A percentile compares a stretch with the other conserved stretches of the same genome.
Evolutionary conservation across 768 basidiomycete species (phyloP).

Genomic region (Phylloporus sp.): DNA sequence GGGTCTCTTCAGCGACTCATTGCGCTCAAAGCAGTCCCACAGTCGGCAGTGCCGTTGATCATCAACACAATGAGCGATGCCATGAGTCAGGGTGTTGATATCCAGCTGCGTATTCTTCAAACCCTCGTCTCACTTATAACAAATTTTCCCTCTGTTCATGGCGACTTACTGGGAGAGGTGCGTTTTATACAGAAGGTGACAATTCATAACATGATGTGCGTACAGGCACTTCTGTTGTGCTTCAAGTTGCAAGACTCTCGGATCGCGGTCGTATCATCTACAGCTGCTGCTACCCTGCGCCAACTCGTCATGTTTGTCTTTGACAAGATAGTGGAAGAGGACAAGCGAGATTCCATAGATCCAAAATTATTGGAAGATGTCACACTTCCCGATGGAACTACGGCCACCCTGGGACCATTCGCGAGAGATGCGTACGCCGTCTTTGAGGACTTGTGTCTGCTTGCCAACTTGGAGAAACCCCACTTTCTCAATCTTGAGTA

Average conservation of each 20-base stretch:
- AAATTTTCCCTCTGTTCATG: conserved; percentile 80
- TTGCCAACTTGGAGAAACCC: conserved; percentile 79
- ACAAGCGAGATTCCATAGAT: conserved; percentile 39
- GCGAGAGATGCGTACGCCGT: conserved; percentile 83
- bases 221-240: conserved; percentile 83
- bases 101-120: conserved; percentile 91
- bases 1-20: conserved; percentile 91
- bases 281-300: conserved; percentile 92
- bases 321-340: conserved; percentile 87
- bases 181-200: conserved; percentile 21
- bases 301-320: conserved; percentile 98
- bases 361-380: conserved; percentile 34
- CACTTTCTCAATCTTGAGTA: conserved; percentile 77
- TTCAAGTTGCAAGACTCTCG: conserved; percentile 95
- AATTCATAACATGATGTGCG: neutral
- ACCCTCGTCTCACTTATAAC: conserved; percentile 89
- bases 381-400: conserved; percentile 64
- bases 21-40: conserved; percentile 78
- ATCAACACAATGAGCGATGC: conserved; percentile 83
- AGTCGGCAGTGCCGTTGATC: conserved; percentile 73
- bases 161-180: conserved; percentile 76
- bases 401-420: conserved; percentile 63
- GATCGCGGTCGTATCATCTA: conserved; percentile 94
- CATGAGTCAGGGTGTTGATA: conserved; percentile 93
- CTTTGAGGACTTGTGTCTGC: conserved; percentile 88